phyloP scores from a whole-genome alignment of 176 grass and related monocot genomes.

The Aegilops longissima region DNA sequence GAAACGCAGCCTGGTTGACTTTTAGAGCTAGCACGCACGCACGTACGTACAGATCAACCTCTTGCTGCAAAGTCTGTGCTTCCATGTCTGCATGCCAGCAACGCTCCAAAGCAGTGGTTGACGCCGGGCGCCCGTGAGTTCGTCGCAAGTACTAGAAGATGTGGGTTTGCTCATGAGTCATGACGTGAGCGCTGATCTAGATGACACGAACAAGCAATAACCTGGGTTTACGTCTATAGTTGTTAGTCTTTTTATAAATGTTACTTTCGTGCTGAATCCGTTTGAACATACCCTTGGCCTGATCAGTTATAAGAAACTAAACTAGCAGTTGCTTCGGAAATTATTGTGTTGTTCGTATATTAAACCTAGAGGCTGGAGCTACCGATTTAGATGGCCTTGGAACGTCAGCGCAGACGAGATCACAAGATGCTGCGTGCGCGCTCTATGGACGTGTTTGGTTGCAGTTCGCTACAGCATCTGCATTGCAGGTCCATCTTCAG shows the following conservation, averaged over 20 bases:
- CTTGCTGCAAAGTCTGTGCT: neutral
- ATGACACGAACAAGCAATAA: neutral
- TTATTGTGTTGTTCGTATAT: neutral
- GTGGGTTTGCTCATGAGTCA: neutral
- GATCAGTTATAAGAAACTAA: neutral
- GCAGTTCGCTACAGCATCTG: too few relatives aligned
- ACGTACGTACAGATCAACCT: neutral
- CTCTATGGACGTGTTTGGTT: too few relatives aligned
- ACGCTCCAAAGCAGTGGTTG: neutral
- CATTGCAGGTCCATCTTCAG: too few relatives aligned
- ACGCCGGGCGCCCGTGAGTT: neutral
- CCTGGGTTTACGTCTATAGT: neutral
- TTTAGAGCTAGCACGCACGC: neutral
- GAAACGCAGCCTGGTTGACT: slow-evolving; percentile 20
- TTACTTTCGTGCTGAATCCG: neutral
- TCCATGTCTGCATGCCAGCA: neutral
- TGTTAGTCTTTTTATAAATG: neutral
- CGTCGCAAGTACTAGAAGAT: neutral
- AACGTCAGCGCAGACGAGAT: slow-evolving; percentile 8
- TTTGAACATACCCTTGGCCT: neutral
- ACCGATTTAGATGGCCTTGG: neutral
- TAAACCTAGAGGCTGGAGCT: neutral
- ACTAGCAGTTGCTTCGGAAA: neutral
- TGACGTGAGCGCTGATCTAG: slow-evolving; percentile 9
- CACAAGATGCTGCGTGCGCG: neutral